A percentile compares a stretch with the other conserved stretches of the same genome.
phyloP scores from a whole-genome alignment of 257 asterid genomes.

The Jacaranda mimosifolia region DNA sequence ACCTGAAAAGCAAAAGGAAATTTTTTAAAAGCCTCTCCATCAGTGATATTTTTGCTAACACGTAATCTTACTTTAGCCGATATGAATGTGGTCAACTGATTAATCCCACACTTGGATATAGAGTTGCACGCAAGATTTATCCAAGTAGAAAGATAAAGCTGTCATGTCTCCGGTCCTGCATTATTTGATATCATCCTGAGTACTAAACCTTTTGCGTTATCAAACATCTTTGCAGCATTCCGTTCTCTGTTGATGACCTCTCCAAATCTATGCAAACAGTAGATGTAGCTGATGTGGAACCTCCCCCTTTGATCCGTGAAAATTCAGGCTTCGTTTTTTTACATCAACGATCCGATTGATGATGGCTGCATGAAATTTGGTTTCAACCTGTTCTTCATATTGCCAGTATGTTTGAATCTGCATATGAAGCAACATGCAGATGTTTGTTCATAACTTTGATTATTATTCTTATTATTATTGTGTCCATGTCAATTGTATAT shows the following conservation, averaged over 20 bases:
- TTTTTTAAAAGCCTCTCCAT: no score
- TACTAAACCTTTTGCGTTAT: constrained; percentile 4
- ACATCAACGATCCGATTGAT: constrained; percentile 60
- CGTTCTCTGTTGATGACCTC: constrained; percentile 77
- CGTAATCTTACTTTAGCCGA: no score
- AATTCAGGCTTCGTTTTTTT: constrained; percentile 75
- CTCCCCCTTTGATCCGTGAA: constrained; percentile 81
- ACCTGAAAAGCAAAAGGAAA: no score
- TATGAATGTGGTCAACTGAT: background rate
- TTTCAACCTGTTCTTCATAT: constrained; percentile 1
- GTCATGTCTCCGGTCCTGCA: background rate
- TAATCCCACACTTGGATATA: background rate
- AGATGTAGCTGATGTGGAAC: constrained; percentile 69
- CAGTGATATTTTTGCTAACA: no score
- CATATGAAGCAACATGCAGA: constrained; percentile 35
- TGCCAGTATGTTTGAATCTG: constrained; percentile 18
- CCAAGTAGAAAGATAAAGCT: background rate
- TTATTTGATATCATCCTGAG: background rate
- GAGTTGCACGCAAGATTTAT: background rate
- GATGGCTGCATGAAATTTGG: constrained; percentile 25
- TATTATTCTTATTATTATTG: constrained; percentile 20
- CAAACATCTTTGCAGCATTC: constrained; percentile 63
- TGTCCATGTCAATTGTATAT: constrained; percentile 51
- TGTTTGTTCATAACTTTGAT: constrained; percentile 56
- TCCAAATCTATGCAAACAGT: constrained; percentile 72